Base-by-base conservation (phyloP, 2,329 filamentous ascomycete genomes). In the Neoscytalidium dimidiatum region DNA sequence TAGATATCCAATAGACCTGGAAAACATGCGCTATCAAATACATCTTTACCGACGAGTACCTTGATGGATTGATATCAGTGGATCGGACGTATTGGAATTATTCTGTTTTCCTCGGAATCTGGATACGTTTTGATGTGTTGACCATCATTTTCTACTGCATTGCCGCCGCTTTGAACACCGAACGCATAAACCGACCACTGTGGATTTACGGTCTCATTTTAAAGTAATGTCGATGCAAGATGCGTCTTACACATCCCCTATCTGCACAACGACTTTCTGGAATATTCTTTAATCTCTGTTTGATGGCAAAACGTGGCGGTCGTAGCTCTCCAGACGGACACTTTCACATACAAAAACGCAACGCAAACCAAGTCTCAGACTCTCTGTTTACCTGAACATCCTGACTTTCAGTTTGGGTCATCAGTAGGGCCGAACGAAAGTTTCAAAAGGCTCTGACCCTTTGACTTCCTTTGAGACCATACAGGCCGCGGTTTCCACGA, bases 21-120 rank as follows among this genome's bases (percentile, higher is more conserved):
- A 98, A 80, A 92, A 97, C 74, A 97, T 97, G 94, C 88, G 94
- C 52, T 97, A 94, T 77, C 94, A 98, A 78, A 83, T 97, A 71
- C 93, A 97, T 80, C 74, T 97, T 17, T 98, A 97, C 62, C 68
- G 64, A 21, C 60, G 70, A 23, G 9, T 52, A 5, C 44, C 53
- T 4, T 51, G 26, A 35, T n/a, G n/a, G n/a, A n/a, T n/a, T n/a
- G n/a, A n/a, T n/a, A n/a, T n/a, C n/a, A n/a, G n/a, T n/a, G n/a
- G n/a, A n/a, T n/a, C n/a, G 26, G n/a, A 11, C 35, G 33, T 51
- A 29, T 31, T 38, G 29, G 3, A 26, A 33, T 33, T n/a, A n/a
- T n/a, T n/a, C n/a, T n/a, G n/a, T n/a, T n/a, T n/a, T n/a, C n/a
- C n/a, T n/a, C n/a, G n/a, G 3, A 23, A 35, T 17, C 29, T 19